Evolutionary conservation across 176 grass and related monocot genomes (phyloP).

Genomic region (Musa beccarii): DNA sequence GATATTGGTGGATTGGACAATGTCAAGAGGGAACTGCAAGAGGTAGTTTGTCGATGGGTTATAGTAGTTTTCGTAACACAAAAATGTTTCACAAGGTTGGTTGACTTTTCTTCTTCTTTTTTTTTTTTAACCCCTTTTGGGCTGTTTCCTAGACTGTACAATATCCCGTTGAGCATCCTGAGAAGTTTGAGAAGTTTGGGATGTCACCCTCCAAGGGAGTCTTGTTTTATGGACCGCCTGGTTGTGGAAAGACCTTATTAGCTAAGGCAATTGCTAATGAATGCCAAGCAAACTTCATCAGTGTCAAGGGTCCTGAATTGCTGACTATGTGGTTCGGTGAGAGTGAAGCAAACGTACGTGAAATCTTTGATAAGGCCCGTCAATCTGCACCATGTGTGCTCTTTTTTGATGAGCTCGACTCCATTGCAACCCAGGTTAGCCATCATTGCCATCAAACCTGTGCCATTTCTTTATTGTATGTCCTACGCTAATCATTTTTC

Average conservation of each 20-base stretch:
- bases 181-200: conserved; percentile 24
- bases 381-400: conserved; percentile 21
- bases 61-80: neutral
- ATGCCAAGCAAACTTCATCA: conserved; percentile 22
- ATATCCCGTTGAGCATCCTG: conserved; percentile 23
- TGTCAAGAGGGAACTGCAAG: conserved; percentile 23
- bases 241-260: conserved; percentile 22
- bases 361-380: conserved; percentile 24
- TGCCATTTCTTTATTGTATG: neutral
- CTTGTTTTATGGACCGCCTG: conserved; percentile 21
- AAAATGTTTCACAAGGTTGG: neutral
- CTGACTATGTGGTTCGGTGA: conserved; percentile 24
- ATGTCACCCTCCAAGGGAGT: conserved; percentile 23
- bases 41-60: neutral
- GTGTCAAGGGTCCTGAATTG: conserved; percentile 18
- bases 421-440: conserved; percentile 19
- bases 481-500: neutral
- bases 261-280: conserved; percentile 21
- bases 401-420: conserved; percentile 23
- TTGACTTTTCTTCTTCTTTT: neutral
- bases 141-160: conserved; percentile 12
- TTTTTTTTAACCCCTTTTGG: too few relatives aligned
- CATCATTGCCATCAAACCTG: neutral
- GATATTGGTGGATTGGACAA: conserved; percentile 16
- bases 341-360: conserved; percentile 22